Base-by-base conservation (phyloP, 495 filamentous ascomycete species). In the Aspergillus steynii region DNA sequence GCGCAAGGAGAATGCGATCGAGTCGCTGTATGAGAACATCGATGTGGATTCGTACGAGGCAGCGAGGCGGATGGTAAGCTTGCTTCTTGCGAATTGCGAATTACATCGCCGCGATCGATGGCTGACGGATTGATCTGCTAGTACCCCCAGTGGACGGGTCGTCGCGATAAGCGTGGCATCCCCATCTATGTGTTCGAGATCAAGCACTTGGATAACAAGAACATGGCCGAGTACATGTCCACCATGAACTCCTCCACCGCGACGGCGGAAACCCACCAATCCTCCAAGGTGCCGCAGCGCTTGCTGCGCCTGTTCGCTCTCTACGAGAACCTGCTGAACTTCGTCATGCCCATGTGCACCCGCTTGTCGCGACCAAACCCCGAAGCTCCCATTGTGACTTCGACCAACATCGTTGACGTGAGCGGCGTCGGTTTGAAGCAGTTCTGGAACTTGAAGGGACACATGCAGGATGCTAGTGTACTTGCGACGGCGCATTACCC, bases 71-170 rank as follows among this genome's bases (percentile, higher is more conserved):
- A 82, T 96, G 82, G 91, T 94, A 76, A 58, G 83, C 28, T 31
- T 29, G 48, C 20, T 26, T 50, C 25, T 50, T 50, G 27, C 48
- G 48, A 52, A n/a, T 29, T 51, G 47, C 31, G 15, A 46, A 10
- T 46, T 28, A 20, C 20, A 20, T 20, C 10, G 27, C 6, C 15
- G 42, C 10, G 31, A 46, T 46, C 9, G 26, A 47, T 1, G n/a
- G 29, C 29, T 63, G 53, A 65, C 53, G 6, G 56, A 52, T 52
- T 52, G 37, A 0, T 25, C 26, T 15, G 3, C 58, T 59, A 95
- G 89, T 96, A 97, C 71, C 92, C 93, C 15, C 92, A 95, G 85
- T 97, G 92, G 88, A 94, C 91, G 29, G 93, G 93, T 20, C 86
- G 90, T 64, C 83, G 92, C 59, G 92, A 96, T 74, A 88, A 86